Percentiles rank a stretch among this genome's conserved stretches.
Evolutionary conservation across 2,329 filamentous ascomycete species (phyloP).

Genomic region (Pseudocercospora cruenta): DNA sequence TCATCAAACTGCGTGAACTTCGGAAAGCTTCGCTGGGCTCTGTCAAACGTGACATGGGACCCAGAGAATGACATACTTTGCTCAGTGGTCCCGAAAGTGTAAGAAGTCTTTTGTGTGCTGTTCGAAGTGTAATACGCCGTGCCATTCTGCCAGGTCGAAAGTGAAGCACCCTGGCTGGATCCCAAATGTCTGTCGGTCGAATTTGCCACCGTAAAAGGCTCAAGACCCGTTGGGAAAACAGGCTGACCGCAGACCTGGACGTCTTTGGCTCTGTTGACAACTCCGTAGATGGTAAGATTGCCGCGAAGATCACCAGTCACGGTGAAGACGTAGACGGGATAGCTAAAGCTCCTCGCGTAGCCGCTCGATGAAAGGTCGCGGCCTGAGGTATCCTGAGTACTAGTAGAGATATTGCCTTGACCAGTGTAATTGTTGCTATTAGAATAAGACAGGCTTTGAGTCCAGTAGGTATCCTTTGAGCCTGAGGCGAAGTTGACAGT

Average conservation of each 20-base stretch:
- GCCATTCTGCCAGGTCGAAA: slow-evolving; percentile 61
- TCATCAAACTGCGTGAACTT: slow-evolving; percentile 37
- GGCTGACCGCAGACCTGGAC: slow-evolving; percentile 51
- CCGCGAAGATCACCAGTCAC: slow-evolving; percentile 50
- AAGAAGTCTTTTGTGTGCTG: slow-evolving; percentile 52
- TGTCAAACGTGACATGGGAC: slow-evolving; percentile 31
- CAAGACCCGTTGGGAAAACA: slow-evolving; percentile 64
- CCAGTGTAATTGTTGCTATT: slow-evolving; percentile 61
- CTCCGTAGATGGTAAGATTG: slow-evolving; percentile 51
- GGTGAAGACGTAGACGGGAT: slow-evolving; percentile 64
- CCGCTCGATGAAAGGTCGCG: slow-evolving; percentile 45
- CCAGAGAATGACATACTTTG: slow-evolving; percentile 63
- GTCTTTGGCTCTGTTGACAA: slow-evolving; percentile 55
- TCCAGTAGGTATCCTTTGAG: slow-evolving; percentile 55
- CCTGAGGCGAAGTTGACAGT: slow-evolving; percentile 55
- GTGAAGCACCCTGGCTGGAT: slow-evolving; percentile 43
- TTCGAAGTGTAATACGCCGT: slow-evolving; percentile 59
- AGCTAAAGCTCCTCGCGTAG: slow-evolving; percentile 55
- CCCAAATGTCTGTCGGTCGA: slow-evolving; percentile 1
- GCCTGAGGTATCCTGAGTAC: slow-evolving; percentile 57
- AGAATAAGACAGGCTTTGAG: slow-evolving; percentile 60
- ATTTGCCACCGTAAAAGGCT: slow-evolving; percentile 52
- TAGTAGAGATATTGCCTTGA: slow-evolving; percentile 59
- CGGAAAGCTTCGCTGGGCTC: slow-evolving; percentile 16
- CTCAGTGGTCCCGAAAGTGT: slow-evolving; percentile 59